Percentiles rank a stretch among this genome's conserved stretches.
Evolutionary conservation across 345 rosid genomes (phyloP).

Genomic region (Ailanthus altissimus): DNA sequence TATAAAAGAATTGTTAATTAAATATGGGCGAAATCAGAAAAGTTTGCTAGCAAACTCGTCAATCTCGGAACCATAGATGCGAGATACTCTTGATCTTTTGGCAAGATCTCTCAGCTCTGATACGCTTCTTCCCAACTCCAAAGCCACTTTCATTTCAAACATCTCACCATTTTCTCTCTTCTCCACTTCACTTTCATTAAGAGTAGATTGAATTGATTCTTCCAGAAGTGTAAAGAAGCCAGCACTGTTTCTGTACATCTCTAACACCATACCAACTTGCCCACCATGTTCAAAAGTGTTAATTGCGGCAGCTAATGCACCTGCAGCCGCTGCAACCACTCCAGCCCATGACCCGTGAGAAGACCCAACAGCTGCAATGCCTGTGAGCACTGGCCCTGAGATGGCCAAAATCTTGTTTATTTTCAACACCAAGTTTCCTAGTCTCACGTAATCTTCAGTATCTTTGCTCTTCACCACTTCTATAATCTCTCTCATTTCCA

Average conservation of each 20-base stretch:
- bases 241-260: constrained; percentile 50
- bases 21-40: constrained; percentile 14
- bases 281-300: constrained; percentile 47
- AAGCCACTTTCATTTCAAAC: constrained; percentile 44
- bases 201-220: constrained; percentile 31
- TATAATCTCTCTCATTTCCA: constrained; percentile 40
- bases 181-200: constrained; percentile 24
- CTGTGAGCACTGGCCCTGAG: constrained; percentile 42
- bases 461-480: constrained; percentile 40
- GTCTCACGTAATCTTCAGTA: constrained; percentile 40
- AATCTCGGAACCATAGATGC: constrained; percentile 11
- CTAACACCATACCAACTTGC: constrained; percentile 60
- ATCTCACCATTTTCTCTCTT: constrained; percentile 43
- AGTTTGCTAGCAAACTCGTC: constrained; percentile 55
- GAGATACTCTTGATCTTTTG: constrained; percentile 21
- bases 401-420: constrained; percentile 50
- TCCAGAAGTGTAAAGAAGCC: constrained; percentile 41
- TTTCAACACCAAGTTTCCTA: constrained; percentile 42
- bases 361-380: constrained; percentile 37
- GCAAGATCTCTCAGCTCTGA: constrained; percentile 50
- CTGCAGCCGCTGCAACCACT: constrained; percentile 35
- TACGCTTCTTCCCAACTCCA: constrained; percentile 48
- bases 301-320: constrained; percentile 37
- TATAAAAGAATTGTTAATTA: background rate
- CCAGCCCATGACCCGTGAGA: constrained; percentile 23